Conservation (phyloP, 805 yeast genomes). For the Zygosaccharomyces bisporus region DNA sequence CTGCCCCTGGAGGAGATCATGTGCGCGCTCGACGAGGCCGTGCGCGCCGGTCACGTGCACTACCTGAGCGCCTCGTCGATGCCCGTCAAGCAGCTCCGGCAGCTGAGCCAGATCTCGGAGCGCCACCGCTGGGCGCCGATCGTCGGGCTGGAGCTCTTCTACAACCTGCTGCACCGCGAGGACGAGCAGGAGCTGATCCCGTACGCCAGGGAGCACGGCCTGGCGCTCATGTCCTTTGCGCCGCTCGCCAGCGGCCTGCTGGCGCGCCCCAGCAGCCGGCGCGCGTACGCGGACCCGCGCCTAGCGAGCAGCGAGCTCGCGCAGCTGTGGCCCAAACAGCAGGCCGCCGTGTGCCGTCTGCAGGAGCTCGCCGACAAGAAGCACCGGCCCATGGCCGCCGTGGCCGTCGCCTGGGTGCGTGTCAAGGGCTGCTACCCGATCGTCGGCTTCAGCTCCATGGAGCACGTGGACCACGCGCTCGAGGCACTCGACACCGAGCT, state of each 20-base stretch:
- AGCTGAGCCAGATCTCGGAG: conserved; percentile 54
- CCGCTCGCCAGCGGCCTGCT: conserved; percentile 55
- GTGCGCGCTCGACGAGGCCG: conserved; percentile 52
- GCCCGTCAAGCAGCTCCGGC: conserved; percentile 52
- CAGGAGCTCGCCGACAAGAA: conserved; percentile 50
- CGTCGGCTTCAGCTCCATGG: conserved; percentile 47
- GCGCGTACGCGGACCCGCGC: conserved; percentile 14
- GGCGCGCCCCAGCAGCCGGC: conserved; percentile 43
- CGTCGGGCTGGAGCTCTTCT: conserved; percentile 54
- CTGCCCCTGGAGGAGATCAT: conserved; percentile 52
- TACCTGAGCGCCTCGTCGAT: conserved; percentile 65
- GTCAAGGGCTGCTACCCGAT: conserved; percentile 52
- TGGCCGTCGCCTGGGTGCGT: conserved; percentile 53
- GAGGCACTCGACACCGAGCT: conserved; percentile 41
- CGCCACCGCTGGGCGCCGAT: conserved; percentile 54
- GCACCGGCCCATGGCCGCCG: conserved; percentile 49
- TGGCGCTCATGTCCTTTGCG: conserved; percentile 60
- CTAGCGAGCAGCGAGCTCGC: conserved; percentile 6
- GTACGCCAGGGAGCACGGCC: conserved; percentile 48
- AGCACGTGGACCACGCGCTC: conserved; percentile 51
- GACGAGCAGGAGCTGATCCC: conserved; percentile 62
- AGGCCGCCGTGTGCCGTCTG: conserved; percentile 45
- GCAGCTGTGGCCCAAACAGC: conserved; percentile 21
- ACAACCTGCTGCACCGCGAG: conserved; percentile 55
- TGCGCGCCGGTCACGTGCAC: conserved; percentile 44